These are phyloP conservation scores for Pythium phragmitis DNA, from an alignment of 352 stramenopile genomes.

Conservation along the genomic window DNA sequence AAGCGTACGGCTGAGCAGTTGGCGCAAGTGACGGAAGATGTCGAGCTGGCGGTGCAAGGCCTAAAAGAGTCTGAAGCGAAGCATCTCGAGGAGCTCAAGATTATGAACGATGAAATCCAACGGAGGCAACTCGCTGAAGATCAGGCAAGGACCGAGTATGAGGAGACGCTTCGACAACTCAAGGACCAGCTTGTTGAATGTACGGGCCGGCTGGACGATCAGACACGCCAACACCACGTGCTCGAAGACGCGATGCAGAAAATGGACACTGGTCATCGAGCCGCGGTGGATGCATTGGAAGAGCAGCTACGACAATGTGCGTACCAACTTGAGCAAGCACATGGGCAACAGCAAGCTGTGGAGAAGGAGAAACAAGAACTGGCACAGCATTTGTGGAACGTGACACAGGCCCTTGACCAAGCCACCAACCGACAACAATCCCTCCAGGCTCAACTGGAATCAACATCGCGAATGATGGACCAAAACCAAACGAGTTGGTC, in stretches of 20 bases:
- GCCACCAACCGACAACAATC: slow-evolving; percentile 33
- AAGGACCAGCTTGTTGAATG: slow-evolving; percentile 34
- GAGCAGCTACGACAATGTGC: slow-evolving; percentile 7
- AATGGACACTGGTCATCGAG: slow-evolving; percentile 20
- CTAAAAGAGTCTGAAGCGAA: slow-evolving; percentile 33
- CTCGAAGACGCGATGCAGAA: slow-evolving; percentile 32
- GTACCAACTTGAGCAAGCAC: background rate
- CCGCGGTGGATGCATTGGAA: slow-evolving; percentile 22
- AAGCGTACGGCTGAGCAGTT: slow-evolving; percentile 36
- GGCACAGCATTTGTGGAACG: slow-evolving; percentile 58
- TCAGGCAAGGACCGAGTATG: slow-evolving; percentile 38
- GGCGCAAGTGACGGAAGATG: slow-evolving; percentile 32
- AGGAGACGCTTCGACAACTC: slow-evolving; percentile 31
- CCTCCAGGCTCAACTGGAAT: slow-evolving; percentile 23
- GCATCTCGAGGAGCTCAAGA: slow-evolving; percentile 50
- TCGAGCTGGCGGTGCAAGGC: slow-evolving; percentile 34
- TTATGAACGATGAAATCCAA: slow-evolving; percentile 63
- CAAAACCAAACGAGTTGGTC: slow-evolving; percentile 26
- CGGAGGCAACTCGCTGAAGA: slow-evolving; percentile 37
- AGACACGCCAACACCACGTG: background rate
- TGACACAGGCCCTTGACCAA: slow-evolving; percentile 48
- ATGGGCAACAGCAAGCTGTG: slow-evolving; percentile 17
- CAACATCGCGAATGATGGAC: slow-evolving; percentile 30
- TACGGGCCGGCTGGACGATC: slow-evolving; percentile 31
- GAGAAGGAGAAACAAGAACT: slow-evolving; percentile 58